Evolutionary conservation across 345 rosid species (phyloP), one percentile per base, ranked within the genome.

Genomic region (Syzygium grande): DNA sequence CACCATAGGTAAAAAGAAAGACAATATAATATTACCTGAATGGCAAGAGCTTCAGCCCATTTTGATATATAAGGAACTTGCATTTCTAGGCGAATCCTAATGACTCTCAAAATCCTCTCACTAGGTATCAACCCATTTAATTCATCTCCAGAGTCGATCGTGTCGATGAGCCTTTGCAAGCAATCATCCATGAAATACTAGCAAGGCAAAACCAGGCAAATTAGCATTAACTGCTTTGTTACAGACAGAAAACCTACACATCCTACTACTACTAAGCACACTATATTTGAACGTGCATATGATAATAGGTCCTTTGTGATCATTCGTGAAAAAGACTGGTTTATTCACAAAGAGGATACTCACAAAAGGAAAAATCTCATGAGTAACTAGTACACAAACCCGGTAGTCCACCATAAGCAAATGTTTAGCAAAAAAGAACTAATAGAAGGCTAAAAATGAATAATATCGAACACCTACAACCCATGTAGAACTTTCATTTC

Each of bases 41-140:
- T 95, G 94, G 99, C 96, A 27, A 98, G 96, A 89, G 98, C 99
- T 89, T 98, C 99, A 12, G 99, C 94, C 99, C 98, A 98, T 91
- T 96, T 96, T 38, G 98, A 95, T 86, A 96, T 91, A 88, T 94
- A 94, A n/a, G 99, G 97, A 13, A 96, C 91, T 89, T 96, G 99
- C 99, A 95, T 95, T 90, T 98, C 98, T 51, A 98, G 88, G n/a
- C 98, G 97, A 89, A 90, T 90, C 88, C 92, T 93, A 56, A 95
- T 90, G 86, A 98, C 97, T 92, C 94, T 94, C 51, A 96, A 88
- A 88, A 96, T 90, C 19, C 93, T 92, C 79, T 93, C 94, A 90
- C 98, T 95, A 27, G 96, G 95, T 59, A 93, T 92, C 93, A 94
- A 87, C 85, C 89, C 87, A 86, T 92, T 91, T 46, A 94, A 92